Conservation (phyloP, 2,329 filamentous ascomycete genomes). For the Apiospora hydei region DNA sequence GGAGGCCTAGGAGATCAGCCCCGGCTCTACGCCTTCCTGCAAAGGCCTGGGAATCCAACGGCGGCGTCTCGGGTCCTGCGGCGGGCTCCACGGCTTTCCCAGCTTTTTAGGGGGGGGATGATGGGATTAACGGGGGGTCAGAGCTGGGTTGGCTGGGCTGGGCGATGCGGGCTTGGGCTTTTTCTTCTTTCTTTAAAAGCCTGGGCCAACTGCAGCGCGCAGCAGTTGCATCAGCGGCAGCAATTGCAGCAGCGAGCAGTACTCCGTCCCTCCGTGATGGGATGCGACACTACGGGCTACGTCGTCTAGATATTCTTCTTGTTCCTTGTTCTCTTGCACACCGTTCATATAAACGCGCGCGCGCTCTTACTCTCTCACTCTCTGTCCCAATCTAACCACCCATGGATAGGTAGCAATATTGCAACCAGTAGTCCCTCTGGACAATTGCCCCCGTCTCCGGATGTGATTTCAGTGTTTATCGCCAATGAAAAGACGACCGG, state of each 20-base stretch:
- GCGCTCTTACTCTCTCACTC: too few species aligned
- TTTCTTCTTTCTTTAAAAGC: conserved; percentile 7
- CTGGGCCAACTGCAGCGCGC: conserved; percentile 5
- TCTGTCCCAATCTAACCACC: background rate
- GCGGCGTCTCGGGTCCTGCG: conserved; percentile 23
- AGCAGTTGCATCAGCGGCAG: background rate
- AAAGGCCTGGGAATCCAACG: conserved; percentile 24
- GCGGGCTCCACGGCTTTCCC: conserved; percentile 25
- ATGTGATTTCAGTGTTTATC: background rate
- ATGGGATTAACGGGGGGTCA: conserved; percentile 17
- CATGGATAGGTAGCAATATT: background rate
- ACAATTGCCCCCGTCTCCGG: background rate
- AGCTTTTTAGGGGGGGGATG: conserved; percentile 17
- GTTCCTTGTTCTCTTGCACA: background rate
- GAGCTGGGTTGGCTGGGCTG: conserved; percentile 19
- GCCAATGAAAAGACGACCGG: background rate
- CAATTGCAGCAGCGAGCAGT: background rate
- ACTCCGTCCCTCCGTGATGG: conserved; percentile 12
- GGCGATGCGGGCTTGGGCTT: conserved; percentile 13
- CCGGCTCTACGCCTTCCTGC: conserved; percentile 20
- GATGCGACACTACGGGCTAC: conserved; percentile 1
- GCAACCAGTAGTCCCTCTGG: background rate
- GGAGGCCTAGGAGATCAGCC: conserved; percentile 20
- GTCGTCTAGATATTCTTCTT: background rate
- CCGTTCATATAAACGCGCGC: background rate